Evolutionary conservation across 2,329 filamentous ascomycete genomes (phyloP), one percentile per base, ranked within the genome.

Genomic region (Alternaria rosae): DNA sequence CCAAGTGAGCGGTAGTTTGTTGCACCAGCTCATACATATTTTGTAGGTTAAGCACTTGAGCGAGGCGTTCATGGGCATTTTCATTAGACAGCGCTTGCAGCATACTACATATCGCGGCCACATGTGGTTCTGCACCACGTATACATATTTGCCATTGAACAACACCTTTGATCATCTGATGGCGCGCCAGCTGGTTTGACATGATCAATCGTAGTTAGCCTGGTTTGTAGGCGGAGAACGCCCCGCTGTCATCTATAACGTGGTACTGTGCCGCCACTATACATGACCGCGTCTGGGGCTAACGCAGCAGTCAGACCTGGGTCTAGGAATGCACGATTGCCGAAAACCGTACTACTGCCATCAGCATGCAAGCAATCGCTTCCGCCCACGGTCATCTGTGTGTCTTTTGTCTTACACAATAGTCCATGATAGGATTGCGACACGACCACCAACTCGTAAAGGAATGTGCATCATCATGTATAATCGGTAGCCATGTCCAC

Each of bases 1-100:
- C 20, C 8, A 47, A 44, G 43, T 63, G 44, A 48, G 52, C n/a
- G 15, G 42, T 35, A 5, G 13, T 6, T 47, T 10, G 4, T 17
- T 41, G 21, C n/a, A 42, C 15, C 21, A 42, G 30, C 51, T 42
- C 51, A 53, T 38, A 15, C n/a, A 53, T 35, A 28, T 53, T 52
- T 45, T 54, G 6, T 10, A 5, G 32, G 32, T 59, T 50, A 12
- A 50, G 47, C 20, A 43, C 53, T 62, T 59, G 55, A 59, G 59
- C 59, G 55, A 26, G 59, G 59, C 59, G 59, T 62, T 62, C 12
- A 8, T 15, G 41, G 47, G 32, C 50, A 55, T 55, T 48, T 43
- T 21, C 25, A 12, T 43, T 54, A 15, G 28, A 20, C 23, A 13
- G 9, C 38, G 43, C 20, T 26, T 47, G n/a, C 25, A 30, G 43